phyloP scores from a whole-genome alignment of 345 rosid genomes.

The Pugionium dolabratum region DNA sequence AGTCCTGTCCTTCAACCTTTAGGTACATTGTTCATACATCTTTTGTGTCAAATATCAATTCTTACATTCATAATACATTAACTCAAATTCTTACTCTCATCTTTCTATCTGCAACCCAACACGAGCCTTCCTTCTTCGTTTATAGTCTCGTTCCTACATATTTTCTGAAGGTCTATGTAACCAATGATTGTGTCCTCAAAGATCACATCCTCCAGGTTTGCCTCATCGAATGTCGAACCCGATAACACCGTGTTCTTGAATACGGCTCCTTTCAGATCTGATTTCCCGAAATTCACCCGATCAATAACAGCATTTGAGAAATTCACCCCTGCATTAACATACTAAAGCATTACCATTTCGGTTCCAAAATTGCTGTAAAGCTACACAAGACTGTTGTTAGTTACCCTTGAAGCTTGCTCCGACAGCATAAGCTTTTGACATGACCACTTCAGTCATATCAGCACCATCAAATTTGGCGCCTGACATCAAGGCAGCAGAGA shows the following conservation, averaged over 20 bases:
- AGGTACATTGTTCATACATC: slow-evolving; percentile 6
- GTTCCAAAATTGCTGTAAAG: neutral
- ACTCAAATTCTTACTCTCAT: neutral
- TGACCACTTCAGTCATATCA: slow-evolving; percentile 93
- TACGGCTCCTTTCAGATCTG: slow-evolving; percentile 74
- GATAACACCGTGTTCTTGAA: slow-evolving; percentile 78
- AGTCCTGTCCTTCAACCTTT: slow-evolving; percentile 23
- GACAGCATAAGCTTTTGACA: slow-evolving; percentile 97
- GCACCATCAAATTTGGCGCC: slow-evolving; percentile 98
- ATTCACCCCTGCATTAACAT: slow-evolving; percentile 59
- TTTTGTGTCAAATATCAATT: slow-evolving; percentile 23
- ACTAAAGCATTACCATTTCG: neutral
- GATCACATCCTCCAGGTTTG: slow-evolving; percentile 63
- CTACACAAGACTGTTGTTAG: neutral
- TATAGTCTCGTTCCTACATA: slow-evolving; percentile 39
- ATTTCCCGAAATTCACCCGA: slow-evolving; percentile 76
- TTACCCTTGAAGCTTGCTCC: slow-evolving; percentile 96
- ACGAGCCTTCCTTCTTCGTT: slow-evolving; percentile 44
- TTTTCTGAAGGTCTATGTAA: slow-evolving; percentile 42
- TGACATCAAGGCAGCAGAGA: slow-evolving; percentile 92
- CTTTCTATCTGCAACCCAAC: slow-evolving; percentile 38
- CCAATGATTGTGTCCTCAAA: slow-evolving; percentile 44
- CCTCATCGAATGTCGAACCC: slow-evolving; percentile 75
- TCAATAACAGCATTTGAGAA: slow-evolving; percentile 89
- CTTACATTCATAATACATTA: neutral